These are phyloP conservation scores for Asterionellopsis glacialis DNA, from an alignment of 108 stramenopile species.

Conservation along the genomic window DNA sequence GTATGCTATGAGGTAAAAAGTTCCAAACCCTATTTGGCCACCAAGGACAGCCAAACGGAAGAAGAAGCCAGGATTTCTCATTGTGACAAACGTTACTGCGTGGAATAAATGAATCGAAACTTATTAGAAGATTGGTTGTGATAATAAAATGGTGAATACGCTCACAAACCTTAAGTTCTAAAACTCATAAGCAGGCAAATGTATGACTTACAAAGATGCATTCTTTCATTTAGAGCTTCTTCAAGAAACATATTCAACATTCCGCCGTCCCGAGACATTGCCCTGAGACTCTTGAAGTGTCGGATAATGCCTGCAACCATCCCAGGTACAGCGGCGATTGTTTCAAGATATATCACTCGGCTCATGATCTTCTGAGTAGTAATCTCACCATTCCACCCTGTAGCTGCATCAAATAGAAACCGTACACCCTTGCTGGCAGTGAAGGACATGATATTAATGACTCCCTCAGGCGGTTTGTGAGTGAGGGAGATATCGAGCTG, in stretches of 20 bases:
- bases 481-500: constrained; percentile 38
- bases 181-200: background rate
- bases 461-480: constrained; percentile 22
- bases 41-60: constrained; percentile 46
- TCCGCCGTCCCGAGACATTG: constrained; percentile 72
- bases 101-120: too few species aligned
- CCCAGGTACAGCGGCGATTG: constrained; percentile 56
- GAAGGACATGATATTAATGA: constrained; percentile 24
- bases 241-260: constrained; percentile 85
- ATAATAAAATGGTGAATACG: background rate
- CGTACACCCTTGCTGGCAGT: constrained; percentile 27
- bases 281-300: constrained; percentile 71
- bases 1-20: constrained; percentile 60
- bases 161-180: background rate
- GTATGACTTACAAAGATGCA: constrained; percentile 46
- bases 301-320: constrained; percentile 61
- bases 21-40: constrained; percentile 48
- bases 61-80: constrained; percentile 41
- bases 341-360: constrained; percentile 58
- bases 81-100: constrained; percentile 55
- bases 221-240: constrained; percentile 89
- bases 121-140: too few species aligned
- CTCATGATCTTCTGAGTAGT: constrained; percentile 45
- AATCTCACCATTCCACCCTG: constrained; percentile 40
- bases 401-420: constrained; percentile 27